Base-by-base conservation (phyloP, 129 eudicot species). In the Rutidosis leptorrhynchoides region DNA sequence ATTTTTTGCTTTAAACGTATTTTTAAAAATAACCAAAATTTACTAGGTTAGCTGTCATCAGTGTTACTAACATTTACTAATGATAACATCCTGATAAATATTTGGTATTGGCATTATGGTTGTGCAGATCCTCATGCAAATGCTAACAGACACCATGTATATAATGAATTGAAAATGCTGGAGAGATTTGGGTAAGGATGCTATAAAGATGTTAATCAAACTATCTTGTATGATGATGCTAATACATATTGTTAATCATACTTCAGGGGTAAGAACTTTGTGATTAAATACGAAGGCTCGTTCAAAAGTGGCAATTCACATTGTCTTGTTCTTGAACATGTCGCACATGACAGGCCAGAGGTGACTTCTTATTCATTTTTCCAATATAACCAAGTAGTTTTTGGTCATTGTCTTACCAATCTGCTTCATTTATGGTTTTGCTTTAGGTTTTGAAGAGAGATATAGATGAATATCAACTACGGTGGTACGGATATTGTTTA, bases 261-360 rank as follows among this genome's bases (percentile, higher is more conserved):
- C 24, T 70, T 74, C 85, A 94, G 99, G 83, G 99, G 99, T 16
- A 86, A 78, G 77, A 81, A 83, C 76, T 94, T 76, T 71, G 95
- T 94, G 45, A 94, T 94, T 53, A 94, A 65, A 62, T 89, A 74
- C 51, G 95, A 89, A 82, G 93, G 95, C 45, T 94, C 95, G 29
- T 77, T 89, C 26, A 86, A 79, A 79, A 69, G 74, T 77, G 97
- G 82, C 51, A 79, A 65, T 68, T 81, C 89, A 23, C 88, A 84
- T 63, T 94, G 99, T 54, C 83, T 89, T 70, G 97, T 94, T 68
- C 74, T 94, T 78, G 85, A 94, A 82, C 95, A 94, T 81, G 87
- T 94, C 54, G 82, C 83, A 53, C 99, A 94, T 45, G 97, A 94
- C 72, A 75, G 97, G 67, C 97, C 99, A 27, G 99, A 89, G 95